Conservation (phyloP, 345 rosid genomes). For the Geranium brycei region DNA sequence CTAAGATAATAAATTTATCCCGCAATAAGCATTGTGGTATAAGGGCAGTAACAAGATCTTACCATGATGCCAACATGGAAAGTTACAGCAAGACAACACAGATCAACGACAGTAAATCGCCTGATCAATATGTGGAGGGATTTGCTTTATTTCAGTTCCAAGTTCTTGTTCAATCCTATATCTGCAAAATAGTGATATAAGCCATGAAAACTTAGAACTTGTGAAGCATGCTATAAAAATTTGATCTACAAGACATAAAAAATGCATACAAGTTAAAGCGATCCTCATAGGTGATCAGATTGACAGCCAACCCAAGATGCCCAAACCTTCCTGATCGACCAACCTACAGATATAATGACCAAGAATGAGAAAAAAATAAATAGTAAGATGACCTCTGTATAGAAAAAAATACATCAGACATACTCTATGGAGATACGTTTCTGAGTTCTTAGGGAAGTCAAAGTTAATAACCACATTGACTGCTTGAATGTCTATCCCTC, state of each 20-base stretch:
- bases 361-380: not conserved
- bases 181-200: conserved; percentile 29
- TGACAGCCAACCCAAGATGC: conserved; percentile 98
- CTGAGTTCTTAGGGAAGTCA: conserved; percentile 92
- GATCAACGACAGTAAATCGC: conserved; percentile 77
- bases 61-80: no score
- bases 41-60: no score
- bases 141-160: conserved; percentile 96
- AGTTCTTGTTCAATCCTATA: conserved; percentile 99
- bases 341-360: conserved; percentile 35
- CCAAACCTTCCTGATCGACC: conserved; percentile 99
- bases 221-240: no score
- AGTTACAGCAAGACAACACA: conserved; percentile 8
- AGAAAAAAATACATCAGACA: conserved; percentile 8
- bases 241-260: no score
- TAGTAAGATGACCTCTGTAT: conserved; percentile 1
- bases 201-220: not conserved
- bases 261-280: conserved; percentile 85
- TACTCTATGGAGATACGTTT: conserved; percentile 99
- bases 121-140: conserved; percentile 89
- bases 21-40: no score
- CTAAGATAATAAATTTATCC: no score
- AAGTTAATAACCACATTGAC: conserved; percentile 97
- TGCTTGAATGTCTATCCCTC: conserved; percentile 99
- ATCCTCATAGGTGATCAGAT: conserved; percentile 96